Evolutionary conservation across 768 basidiomycete species (phyloP).

Genomic region (Amyloporia xantha): DNA sequence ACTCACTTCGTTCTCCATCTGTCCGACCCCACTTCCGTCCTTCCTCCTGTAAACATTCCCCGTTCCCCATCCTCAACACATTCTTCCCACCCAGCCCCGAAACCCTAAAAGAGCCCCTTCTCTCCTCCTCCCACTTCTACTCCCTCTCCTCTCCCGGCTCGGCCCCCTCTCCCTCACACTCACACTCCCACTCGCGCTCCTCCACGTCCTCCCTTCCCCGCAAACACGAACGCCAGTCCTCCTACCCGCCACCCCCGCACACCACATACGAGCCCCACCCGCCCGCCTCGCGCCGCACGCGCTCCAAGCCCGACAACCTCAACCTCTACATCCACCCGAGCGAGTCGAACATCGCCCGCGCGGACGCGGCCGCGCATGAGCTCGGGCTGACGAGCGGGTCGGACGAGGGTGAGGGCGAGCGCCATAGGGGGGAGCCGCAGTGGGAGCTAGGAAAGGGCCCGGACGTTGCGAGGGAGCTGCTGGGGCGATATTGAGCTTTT

Average conservation of each 20-base stretch:
- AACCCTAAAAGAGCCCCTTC: slow-evolving; percentile 21
- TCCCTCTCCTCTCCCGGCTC: slow-evolving; percentile 9
- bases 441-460: slow-evolving; percentile 50
- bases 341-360: slow-evolving; percentile 58
- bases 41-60: no score
- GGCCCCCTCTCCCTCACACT: slow-evolving; percentile 14
- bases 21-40: no score
- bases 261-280: background rate
- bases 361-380: slow-evolving; percentile 53
- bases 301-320: slow-evolving; percentile 46
- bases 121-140: slow-evolving; percentile 6
- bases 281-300: slow-evolving; percentile 26
- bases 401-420: slow-evolving; percentile 36
- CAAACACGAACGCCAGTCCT: background rate
- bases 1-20: slow-evolving; percentile 16
- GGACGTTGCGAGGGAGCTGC: slow-evolving; percentile 41
- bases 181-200: slow-evolving; percentile 3
- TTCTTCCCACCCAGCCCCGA: slow-evolving; percentile 15
- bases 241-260: background rate
- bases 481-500: slow-evolving; percentile 20
- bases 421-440: slow-evolving; percentile 28
- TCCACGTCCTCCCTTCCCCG: no score
- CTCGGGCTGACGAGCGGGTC: slow-evolving; percentile 37
- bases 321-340: slow-evolving; percentile 57
- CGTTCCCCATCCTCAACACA: background rate